A percentile compares a stretch with the other conserved stretches of the same genome.
Conservation (phyloP, 257 asterid genomes). For the Ophiorrhiza pumila region DNA sequence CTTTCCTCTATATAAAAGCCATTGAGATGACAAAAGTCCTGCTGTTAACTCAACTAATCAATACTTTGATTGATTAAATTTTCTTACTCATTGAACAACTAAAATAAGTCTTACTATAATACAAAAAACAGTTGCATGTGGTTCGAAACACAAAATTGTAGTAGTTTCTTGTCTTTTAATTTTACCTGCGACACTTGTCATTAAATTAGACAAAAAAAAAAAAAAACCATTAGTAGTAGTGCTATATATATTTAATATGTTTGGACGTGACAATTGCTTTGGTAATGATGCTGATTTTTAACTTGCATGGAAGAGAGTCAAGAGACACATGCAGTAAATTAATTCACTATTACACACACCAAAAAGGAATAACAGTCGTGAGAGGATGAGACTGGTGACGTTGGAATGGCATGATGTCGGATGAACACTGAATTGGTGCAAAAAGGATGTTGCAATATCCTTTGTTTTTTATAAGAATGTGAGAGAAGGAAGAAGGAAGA, state of each 20-base stretch:
- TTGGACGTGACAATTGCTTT: not conserved
- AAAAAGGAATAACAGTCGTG: not conserved
- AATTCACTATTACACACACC: not conserved
- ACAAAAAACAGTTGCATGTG: constrained; percentile 23
- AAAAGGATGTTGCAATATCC: no score
- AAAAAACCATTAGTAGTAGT: not conserved
- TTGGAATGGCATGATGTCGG: not conserved
- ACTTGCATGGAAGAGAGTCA: not conserved
- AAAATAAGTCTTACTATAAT: constrained; percentile 12
- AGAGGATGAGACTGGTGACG: not conserved
- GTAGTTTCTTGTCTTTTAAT: constrained; percentile 19
- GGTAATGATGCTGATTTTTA: not conserved
- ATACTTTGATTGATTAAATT: not conserved
- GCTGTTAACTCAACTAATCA: not conserved
- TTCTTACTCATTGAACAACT: constrained; percentile 22
- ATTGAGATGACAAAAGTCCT: not conserved
- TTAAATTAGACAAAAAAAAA: not conserved
- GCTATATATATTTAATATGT: not conserved
- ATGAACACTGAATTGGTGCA: not conserved
- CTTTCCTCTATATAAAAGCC: not conserved
- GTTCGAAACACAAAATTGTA: constrained; percentile 34
- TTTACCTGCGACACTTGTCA: constrained; percentile 26
- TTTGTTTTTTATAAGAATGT: no score
- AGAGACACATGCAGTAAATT: not conserved
- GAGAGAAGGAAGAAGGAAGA: no score